Evolutionary conservation across 2,329 filamentous ascomycete genomes (phyloP).

Genomic region (Pseudocercospora cruenta): DNA sequence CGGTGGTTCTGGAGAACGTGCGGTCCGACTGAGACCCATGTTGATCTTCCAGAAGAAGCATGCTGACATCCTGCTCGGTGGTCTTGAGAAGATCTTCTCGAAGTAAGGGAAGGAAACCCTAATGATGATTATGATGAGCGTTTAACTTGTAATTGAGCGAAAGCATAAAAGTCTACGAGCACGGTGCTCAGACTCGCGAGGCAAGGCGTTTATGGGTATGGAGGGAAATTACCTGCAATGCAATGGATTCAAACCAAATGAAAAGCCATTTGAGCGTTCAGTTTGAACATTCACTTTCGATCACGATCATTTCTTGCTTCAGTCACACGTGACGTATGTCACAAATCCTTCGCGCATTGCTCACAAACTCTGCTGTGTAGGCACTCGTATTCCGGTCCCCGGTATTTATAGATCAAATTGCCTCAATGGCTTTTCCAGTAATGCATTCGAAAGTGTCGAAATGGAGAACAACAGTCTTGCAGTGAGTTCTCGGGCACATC

Average conservation of each 20-base stretch:
- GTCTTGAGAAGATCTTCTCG: slow-evolving; percentile 40
- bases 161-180: slow-evolving; percentile 15
- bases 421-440: not conserved
- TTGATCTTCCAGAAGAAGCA: slow-evolving; percentile 90
- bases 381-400: not conserved
- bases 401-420: not conserved
- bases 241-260: not conserved
- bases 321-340: not conserved
- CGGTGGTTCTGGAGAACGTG: slow-evolving; percentile 74
- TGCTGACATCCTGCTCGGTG: slow-evolving; percentile 76
- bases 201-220: slow-evolving; percentile 16
- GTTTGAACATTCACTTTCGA: not conserved
- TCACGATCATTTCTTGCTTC: not conserved
- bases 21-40: slow-evolving; percentile 85
- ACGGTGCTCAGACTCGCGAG: slow-evolving; percentile 4
- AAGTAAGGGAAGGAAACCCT: slow-evolving; percentile 24
- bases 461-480: no score
- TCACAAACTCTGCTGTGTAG: not conserved
- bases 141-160: slow-evolving; percentile 8
- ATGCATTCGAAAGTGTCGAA: not conserved
- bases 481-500: no score
- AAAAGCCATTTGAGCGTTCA: not conserved
- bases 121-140: slow-evolving; percentile 10
- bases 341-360: not conserved
- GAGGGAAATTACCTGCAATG: not conserved